A percentile compares a stretch with the other conserved stretches of the same genome.
These are phyloP conservation scores for Aurantiochytrium sp. DNA, from an alignment of 108 stramenopile genomes.

Conservation along the genomic window DNA sequence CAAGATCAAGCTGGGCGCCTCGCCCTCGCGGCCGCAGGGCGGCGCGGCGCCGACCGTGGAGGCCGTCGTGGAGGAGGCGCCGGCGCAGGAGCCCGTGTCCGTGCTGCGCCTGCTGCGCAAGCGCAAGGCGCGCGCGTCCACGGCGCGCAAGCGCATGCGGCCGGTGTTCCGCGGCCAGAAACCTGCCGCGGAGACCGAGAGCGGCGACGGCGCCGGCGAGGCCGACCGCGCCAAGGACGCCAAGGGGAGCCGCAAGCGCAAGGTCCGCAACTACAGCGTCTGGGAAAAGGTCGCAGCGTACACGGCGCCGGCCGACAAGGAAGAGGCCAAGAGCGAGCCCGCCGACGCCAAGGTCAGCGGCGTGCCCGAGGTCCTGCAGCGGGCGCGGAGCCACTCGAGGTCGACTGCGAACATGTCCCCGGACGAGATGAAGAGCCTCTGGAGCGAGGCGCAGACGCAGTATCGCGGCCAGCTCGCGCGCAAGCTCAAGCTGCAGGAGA, in stretches of 20 bases:
- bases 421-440: background rate
- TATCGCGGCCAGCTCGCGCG: background rate
- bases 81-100: no score
- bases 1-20: background rate
- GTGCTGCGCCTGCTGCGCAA: no score
- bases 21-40: background rate
- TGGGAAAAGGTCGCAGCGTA: background rate
- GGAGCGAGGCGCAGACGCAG: background rate
- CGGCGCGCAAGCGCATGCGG: background rate
- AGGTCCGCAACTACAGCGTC: background rate
- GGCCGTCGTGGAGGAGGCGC: no score
- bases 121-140: no score
- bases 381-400: no score
- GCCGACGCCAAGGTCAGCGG: background rate
- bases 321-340: background rate
- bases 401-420: background rate
- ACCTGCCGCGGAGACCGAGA: background rate
- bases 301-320: background rate
- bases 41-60: background rate
- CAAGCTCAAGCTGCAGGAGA: background rate
- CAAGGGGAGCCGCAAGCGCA: background rate
- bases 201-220: no score
- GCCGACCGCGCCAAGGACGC: background rate
- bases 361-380: no score
- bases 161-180: background rate